A percentile compares a stretch with the other conserved stretches of the same genome.
These are phyloP conservation scores for Vicia sativa DNA, from an alignment of 306 rosid genomes.

Conservation along the genomic window DNA sequence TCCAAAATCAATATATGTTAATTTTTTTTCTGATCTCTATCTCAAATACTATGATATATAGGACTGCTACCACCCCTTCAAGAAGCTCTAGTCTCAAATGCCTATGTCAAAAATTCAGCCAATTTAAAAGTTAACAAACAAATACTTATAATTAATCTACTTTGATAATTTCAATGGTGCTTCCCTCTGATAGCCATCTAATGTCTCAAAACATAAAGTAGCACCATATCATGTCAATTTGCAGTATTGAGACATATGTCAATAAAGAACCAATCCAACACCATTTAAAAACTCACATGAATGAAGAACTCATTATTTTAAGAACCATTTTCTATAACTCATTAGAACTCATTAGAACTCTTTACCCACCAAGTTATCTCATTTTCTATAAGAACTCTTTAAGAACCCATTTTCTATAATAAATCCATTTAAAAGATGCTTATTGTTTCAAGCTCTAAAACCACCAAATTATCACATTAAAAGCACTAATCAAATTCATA, in stretches of 20 bases:
- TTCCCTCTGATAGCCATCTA: conserved; percentile 75
- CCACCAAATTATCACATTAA: no score
- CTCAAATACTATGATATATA: conserved; percentile 11
- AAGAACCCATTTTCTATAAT: no score
- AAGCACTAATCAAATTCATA: no score
- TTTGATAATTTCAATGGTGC: conserved; percentile 50
- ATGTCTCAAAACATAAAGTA: conserved; percentile 93
- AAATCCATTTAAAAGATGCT: no score
- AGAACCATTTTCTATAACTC: no score
- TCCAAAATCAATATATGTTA: no score
- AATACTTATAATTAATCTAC: conserved; percentile 30
- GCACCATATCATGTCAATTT: conserved; percentile 99
- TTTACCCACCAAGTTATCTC: no score
- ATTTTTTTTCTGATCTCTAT: neutral
- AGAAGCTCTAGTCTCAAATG: conserved; percentile 85
- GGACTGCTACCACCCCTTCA: conserved; percentile 71
- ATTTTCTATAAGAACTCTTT: no score
- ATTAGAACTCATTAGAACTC: no score
- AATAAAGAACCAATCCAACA: conserved; percentile 38
- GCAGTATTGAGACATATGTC: conserved; percentile 92
- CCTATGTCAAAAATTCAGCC: conserved; percentile 46
- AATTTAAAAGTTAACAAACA: conserved; percentile 15
- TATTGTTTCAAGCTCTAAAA: no score
- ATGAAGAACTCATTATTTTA: no score
- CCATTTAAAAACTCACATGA: no score